A percentile compares a stretch with the other conserved stretches of the same genome.
Evolutionary conservation across 805 yeast species (phyloP).

Genomic region (Starmerella vaccinii): DNA sequence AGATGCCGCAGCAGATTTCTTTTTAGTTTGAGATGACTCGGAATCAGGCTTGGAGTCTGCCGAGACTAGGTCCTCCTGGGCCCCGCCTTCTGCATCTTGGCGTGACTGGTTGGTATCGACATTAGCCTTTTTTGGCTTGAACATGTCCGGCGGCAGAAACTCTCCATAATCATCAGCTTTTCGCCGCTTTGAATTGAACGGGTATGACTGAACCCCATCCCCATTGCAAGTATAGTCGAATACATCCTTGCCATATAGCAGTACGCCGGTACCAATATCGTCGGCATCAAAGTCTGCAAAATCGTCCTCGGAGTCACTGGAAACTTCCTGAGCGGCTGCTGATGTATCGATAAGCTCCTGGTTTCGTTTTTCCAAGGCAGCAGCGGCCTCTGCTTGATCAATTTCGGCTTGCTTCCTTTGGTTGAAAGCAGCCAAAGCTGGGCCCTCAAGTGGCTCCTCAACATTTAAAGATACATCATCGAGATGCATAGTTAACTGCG

Average conservation of each 20-base stretch:
- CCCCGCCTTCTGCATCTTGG: background rate
- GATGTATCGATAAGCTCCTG: constrained; percentile 33
- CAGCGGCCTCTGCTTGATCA: constrained; percentile 24
- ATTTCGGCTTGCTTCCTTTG: constrained; percentile 22
- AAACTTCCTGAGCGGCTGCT: constrained; percentile 27
- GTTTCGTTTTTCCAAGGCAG: constrained; percentile 33
- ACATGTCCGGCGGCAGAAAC: constrained; percentile 42
- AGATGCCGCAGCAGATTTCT: background rate
- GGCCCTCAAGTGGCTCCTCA: constrained; percentile 32
- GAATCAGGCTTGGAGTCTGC: background rate
- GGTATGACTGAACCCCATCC: constrained; percentile 50
- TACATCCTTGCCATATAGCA: constrained; percentile 30
- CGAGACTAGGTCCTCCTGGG: background rate
- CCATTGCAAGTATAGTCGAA: constrained; percentile 35
- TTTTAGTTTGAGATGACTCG: background rate
- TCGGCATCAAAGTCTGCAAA: constrained; percentile 28
- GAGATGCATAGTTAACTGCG: constrained; percentile 13
- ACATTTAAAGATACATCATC: constrained; percentile 7
- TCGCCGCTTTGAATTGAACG: constrained; percentile 48
- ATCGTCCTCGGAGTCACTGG: constrained; percentile 29
- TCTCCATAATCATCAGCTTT: constrained; percentile 85
- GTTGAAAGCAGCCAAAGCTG: constrained; percentile 28
- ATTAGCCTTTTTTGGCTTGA: background rate
- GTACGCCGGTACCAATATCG: constrained; percentile 24
- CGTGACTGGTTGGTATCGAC: background rate